phyloP scores from a whole-genome alignment of 2,329 filamentous ascomycete genomes.

The Diplocarpon mali region DNA sequence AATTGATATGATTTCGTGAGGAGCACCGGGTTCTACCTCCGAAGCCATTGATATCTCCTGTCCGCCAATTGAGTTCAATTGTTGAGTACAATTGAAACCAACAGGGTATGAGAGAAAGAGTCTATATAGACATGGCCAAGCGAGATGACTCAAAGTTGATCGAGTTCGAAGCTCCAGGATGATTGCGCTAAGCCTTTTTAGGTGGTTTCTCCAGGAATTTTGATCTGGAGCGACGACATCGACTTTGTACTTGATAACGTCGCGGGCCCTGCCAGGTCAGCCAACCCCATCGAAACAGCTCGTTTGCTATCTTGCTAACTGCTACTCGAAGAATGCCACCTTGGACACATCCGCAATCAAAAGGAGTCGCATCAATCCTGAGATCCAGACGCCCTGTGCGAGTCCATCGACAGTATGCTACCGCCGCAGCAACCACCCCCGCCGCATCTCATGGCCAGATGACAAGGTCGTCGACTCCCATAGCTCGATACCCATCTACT shows the following conservation, averaged over 20 bases:
- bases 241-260: neutral
- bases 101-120: neutral
- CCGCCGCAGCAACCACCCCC: constrained; percentile 37
- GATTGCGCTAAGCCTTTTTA: neutral
- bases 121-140: neutral
- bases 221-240: neutral
- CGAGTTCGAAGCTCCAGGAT: too few relatives aligned
- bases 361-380: constrained; percentile 22
- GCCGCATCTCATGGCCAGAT: constrained; percentile 39
- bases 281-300: neutral
- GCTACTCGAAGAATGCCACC: constrained; percentile 37
- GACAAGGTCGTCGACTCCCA: constrained; percentile 28
- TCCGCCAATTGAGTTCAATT: too few relatives aligned
- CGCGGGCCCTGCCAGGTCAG: neutral
- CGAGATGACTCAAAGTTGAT: neutral
- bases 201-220: neutral
- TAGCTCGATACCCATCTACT: constrained; percentile 41
- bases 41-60: constrained; percentile 11
- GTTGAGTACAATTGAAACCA: too few relatives aligned
- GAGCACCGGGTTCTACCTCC: constrained; percentile 5
- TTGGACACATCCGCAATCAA: constrained; percentile 29
- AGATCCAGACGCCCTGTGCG: constrained; percentile 29
- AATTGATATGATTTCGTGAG: constrained; percentile 34
- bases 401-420: constrained; percentile 36
- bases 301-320: constrained; percentile 2